Conservation (phyloP, 2,329 filamentous ascomycete genomes). For the Taxawa tesnikishii region DNA sequence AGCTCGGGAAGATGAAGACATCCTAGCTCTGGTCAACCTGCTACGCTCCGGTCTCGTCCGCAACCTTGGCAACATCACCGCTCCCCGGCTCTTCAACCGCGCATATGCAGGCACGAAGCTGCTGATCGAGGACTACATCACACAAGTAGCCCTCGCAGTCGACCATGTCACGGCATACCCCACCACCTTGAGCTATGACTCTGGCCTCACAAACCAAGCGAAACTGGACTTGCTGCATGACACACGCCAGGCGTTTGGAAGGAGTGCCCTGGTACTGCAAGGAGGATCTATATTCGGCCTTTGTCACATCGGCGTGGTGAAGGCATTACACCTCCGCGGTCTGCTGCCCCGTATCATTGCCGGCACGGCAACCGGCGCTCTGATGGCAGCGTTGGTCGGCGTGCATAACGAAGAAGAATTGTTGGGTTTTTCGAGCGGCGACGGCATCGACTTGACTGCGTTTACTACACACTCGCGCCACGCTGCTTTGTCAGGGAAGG, state of each 20-base stretch:
- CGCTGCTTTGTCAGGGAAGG: conserved; percentile 10
- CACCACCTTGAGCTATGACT: conserved; percentile 25
- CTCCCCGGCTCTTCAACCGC: conserved; percentile 68
- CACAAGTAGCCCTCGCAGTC: conserved; percentile 69
- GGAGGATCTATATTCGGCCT: conserved; percentile 86
- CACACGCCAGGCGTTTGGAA: conserved; percentile 75
- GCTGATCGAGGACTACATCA: conserved; percentile 82
- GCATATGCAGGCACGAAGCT: conserved; percentile 83
- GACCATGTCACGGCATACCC: conserved; percentile 61
- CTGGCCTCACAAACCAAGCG: conserved; percentile 53
- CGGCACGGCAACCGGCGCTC: conserved; percentile 77
- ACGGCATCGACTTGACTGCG: conserved; percentile 70
- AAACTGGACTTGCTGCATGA: conserved; percentile 82
- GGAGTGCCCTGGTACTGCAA: conserved; percentile 75
- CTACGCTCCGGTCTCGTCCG: conserved; percentile 65
- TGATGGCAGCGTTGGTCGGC: conserved; percentile 79
- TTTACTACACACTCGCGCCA: conserved; percentile 42
- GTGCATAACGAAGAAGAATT: conserved; percentile 81
- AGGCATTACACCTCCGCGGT: conserved; percentile 68
- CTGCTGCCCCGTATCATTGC: conserved; percentile 82
- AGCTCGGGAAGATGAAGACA: conserved; percentile 58
- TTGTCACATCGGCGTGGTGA: conserved; percentile 83
- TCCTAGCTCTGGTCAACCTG: conserved; percentile 64
- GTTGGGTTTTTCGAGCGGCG: conserved; percentile 61
- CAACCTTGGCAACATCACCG: conserved; percentile 84